Evolutionary conservation across 2,329 filamentous ascomycete species (phyloP).

Genomic region (Elsinoe australis): DNA sequence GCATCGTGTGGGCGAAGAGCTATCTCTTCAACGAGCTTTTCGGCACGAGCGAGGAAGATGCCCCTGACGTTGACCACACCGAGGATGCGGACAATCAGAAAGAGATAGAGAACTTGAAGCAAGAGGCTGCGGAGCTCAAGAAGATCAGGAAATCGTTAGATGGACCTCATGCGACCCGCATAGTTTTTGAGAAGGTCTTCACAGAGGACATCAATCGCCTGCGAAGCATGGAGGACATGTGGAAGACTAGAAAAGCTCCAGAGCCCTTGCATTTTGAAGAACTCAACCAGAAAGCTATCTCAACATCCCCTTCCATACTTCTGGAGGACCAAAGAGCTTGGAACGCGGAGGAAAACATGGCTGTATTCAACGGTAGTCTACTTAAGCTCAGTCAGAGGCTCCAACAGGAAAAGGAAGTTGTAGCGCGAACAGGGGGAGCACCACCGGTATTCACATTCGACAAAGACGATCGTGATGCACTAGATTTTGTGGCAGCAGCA

Average conservation of each 20-base stretch:
- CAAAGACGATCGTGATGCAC: slow-evolving; percentile 90
- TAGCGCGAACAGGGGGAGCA: slow-evolving; percentile 25
- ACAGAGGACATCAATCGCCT: slow-evolving; percentile 74
- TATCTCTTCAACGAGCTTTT: slow-evolving; percentile 94
- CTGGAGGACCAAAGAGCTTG: slow-evolving; percentile 66
- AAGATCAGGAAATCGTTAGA: slow-evolving; percentile 75
- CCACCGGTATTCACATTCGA: slow-evolving; percentile 73
- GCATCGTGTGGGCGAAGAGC: slow-evolving; percentile 97
- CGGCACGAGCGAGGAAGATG: slow-evolving; percentile 79
- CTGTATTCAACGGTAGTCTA: slow-evolving; percentile 79
- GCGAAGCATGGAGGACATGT: slow-evolving; percentile 88
- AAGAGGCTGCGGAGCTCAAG: slow-evolving; percentile 76
- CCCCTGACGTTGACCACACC: slow-evolving; percentile 68
- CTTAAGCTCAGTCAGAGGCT: slow-evolving; percentile 67
- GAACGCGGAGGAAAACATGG: slow-evolving; percentile 75
- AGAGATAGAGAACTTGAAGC: slow-evolving; percentile 80
- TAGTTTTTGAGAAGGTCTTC: slow-evolving; percentile 92
- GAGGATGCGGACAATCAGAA: slow-evolving; percentile 73
- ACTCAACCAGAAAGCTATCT: slow-evolving; percentile 39
- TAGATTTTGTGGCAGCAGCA: slow-evolving; percentile 87
- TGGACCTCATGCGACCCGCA: slow-evolving; percentile 64
- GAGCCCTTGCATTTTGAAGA: slow-evolving; percentile 64
- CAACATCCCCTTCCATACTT: slow-evolving; percentile 17
- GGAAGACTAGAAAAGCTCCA: slow-evolving; percentile 73
- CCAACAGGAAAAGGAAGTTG: slow-evolving; percentile 52